Conservation (phyloP, 352 stramenopile species). For the Lagenidium giganteum region DNA sequence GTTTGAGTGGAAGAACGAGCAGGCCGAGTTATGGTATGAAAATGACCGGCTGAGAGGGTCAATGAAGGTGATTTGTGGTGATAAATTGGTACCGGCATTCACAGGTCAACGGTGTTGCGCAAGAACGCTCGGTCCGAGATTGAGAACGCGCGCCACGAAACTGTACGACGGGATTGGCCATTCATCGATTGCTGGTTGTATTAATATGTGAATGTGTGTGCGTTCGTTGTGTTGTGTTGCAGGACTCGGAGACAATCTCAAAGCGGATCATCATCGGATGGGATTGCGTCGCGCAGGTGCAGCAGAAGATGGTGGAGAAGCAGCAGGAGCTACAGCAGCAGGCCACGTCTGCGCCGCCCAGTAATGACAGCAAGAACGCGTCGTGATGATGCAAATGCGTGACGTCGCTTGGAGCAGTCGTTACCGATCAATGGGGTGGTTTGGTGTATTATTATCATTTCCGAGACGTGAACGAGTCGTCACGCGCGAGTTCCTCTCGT, state of each 20-base stretch:
- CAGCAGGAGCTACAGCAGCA: conserved; percentile 11
- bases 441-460: conserved; percentile 20
- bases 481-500: conserved; percentile 20
- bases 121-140: conserved; percentile 80
- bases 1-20: conserved; percentile 74
- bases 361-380: conserved; percentile 1
- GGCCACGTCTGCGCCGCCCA: conserved; percentile 3
- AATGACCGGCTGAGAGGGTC: too few relatives aligned
- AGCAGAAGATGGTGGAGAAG: conserved; percentile 48
- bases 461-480: conserved; percentile 25
- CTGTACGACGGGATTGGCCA: too few relatives aligned
- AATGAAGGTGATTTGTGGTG: too few relatives aligned
- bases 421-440: neutral
- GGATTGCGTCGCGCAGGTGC: conserved; percentile 74
- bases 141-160: conserved; percentile 70
- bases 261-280: conserved; percentile 77
- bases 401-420: neutral
- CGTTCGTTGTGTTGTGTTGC: neutral
- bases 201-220: neutral
- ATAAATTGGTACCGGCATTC: too few relatives aligned
- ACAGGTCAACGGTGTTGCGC: conserved; percentile 50
- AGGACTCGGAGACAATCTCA: conserved; percentile 74
- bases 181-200: conserved; percentile 5
- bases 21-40: conserved; percentile 64
- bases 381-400: neutral